Percentiles rank a stretch among this genome's conserved stretches.
phyloP scores from a whole-genome alignment of 176 grass and related monocot genomes.

The Areca catechu region DNA sequence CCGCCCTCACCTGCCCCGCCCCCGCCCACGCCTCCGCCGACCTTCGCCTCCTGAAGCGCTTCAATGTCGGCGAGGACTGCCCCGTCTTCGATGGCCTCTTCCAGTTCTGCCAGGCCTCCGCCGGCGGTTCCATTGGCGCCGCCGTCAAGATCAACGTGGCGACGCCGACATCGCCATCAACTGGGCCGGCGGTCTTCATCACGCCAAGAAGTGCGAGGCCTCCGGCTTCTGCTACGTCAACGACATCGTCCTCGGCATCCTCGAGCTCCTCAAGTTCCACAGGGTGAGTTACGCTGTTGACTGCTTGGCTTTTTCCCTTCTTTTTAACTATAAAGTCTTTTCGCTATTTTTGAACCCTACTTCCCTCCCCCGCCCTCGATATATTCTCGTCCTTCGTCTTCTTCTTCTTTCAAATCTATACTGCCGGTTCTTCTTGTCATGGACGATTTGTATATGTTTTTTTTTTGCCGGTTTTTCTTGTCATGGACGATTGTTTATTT shows the following conservation, averaged over 20 bases:
- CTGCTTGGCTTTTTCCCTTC: neutral
- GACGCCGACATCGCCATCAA: constrained; percentile 18
- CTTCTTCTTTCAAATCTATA: no score
- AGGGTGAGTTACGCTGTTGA: neutral
- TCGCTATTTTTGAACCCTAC: neutral
- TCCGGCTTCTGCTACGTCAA: constrained; percentile 23
- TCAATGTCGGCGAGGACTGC: constrained; percentile 19
- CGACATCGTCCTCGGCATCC: constrained; percentile 17
- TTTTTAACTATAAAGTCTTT: neutral
- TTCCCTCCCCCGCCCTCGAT: neutral
- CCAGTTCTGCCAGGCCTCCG: constrained; percentile 17
- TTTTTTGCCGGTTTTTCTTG: no score
- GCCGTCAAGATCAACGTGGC: constrained; percentile 22
- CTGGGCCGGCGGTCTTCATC: constrained; percentile 15
- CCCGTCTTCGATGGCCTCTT: constrained; percentile 20
- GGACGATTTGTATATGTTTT: no score
- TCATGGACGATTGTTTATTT: no score
- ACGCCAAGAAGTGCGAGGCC: constrained; percentile 23
- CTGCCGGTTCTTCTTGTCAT: no score
- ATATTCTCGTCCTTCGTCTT: no score
- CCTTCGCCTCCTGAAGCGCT: constrained; percentile 16
- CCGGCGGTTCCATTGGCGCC: constrained; percentile 18
- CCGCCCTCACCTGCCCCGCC: neutral
- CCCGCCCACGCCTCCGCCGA: neutral
- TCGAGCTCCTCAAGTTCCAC: constrained; percentile 18